These are phyloP conservation scores for Haemoproteus tartakovskyi DNA, from an alignment of 169 alveolate genomes.

Conservation along the genomic window DNA sequence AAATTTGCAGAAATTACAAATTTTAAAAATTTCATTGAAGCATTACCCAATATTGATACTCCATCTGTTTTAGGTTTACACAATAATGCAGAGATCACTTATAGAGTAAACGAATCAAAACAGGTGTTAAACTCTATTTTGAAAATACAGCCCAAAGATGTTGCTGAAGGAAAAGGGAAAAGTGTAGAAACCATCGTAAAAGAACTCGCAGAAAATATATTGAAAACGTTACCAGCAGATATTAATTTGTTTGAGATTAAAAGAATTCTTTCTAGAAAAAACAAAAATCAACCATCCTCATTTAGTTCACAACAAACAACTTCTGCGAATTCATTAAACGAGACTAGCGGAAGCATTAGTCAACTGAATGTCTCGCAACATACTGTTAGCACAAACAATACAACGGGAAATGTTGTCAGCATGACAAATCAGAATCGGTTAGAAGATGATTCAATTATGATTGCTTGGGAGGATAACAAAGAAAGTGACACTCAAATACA, in stretches of 20 bases:
- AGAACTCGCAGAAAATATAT: conserved; percentile 86
- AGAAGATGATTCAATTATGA: conserved; percentile 72
- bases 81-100: conserved; percentile 93
- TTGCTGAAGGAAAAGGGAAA: conserved; percentile 91
- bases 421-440: background rate
- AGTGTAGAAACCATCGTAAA: conserved; percentile 91
- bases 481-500: conserved; percentile 52
- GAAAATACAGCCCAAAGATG: conserved; percentile 94
- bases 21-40: conserved; percentile 84
- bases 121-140: conserved; percentile 88
- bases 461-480: conserved; percentile 71
- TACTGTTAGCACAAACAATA: conserved; percentile 10
- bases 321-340: background rate
- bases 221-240: conserved; percentile 88
- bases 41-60: conserved; percentile 89
- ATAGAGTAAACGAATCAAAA: conserved; percentile 88
- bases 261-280: conserved; percentile 61
- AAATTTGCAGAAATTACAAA: conserved; percentile 85
- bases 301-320: background rate
- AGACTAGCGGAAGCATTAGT: background rate
- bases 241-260: conserved; percentile 67
- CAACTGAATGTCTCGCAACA: background rate
- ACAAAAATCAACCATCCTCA: conserved; percentile 26
- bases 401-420: conserved; percentile 6
- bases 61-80: conserved; percentile 92